Evolutionary conservation across 2,329 filamentous ascomycete genomes (phyloP), one percentile per base, ranked within the genome.

Genomic region (Tolypocladium pustulatum): DNA sequence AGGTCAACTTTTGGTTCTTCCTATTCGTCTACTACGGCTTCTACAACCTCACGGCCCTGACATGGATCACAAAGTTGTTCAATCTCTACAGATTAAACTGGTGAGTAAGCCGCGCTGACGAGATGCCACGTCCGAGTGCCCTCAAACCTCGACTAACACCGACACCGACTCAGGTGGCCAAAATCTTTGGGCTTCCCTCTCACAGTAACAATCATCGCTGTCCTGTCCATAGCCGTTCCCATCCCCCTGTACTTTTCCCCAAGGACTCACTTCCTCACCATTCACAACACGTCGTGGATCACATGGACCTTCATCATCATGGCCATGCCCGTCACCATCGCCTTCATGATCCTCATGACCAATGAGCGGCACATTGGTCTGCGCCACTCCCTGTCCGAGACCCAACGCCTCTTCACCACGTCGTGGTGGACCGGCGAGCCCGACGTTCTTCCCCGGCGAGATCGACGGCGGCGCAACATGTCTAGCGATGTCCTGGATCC

Each of bases 1-100:
- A 82, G 61, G 80, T 88, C 64, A 86, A 86, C 73, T 88, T 88
- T 66, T 88, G 85, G 85, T 87, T 87, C 75, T 88, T 88, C 66
- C 75, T 88, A 41, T 80, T 87, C 55, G 81, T 87, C 59, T 88
- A 87, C 73, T 88, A 88, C 69, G 83, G 84, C 59, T 81, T 87
- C 64, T 88, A 88, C 71, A 87, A 85, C 67, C 66, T 87, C 30
- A 86, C 83, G 5, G 85, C 85, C 2, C 72, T 88, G 64, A 81
- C 86, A 61, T 88, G 85, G 84, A 87, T 88, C 67, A 88, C 85
- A 54, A 88, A 87, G 66, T 79, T 88, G 6, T 88, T 88, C 69
- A 88, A 88, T 65, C 76, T 88, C 27, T 88, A 88, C 75, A 84
- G 81, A 61, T 74, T 88, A 59, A 88, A 88, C 71, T 88, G 85